Percentiles rank a stretch among this genome's conserved stretches.
Conservation (phyloP, 2,329 filamentous ascomycete genomes). For the Nemania sp. region DNA sequence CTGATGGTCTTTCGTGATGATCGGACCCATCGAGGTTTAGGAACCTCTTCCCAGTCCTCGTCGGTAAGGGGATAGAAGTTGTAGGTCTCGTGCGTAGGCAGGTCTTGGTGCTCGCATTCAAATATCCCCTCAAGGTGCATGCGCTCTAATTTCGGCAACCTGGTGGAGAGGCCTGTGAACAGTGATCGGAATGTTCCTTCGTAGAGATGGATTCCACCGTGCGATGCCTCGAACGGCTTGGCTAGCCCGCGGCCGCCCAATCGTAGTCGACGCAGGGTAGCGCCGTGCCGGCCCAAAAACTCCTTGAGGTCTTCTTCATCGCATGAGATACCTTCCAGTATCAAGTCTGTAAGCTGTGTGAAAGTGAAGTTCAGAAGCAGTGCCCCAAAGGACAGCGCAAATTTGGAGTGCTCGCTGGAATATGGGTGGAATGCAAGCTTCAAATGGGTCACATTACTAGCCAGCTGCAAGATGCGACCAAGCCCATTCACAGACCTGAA, state of each 20-base stretch:
- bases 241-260: constrained; percentile 50
- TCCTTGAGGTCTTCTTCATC: constrained; percentile 48
- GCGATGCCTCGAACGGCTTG: constrained; percentile 44
- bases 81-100: constrained; percentile 45
- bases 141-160: constrained; percentile 44
- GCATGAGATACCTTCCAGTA: constrained; percentile 48
- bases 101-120: constrained; percentile 45
- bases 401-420: constrained; percentile 45
- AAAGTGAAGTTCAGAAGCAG: constrained; percentile 45
- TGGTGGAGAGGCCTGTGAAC: constrained; percentile 45
- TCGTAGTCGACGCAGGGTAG: constrained; percentile 46
- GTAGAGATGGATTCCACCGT: constrained; percentile 50
- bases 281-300: constrained; percentile 47
- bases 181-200: constrained; percentile 50
- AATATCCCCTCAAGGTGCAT: constrained; percentile 52
- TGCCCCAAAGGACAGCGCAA: constrained; percentile 46
- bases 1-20: constrained; percentile 41
- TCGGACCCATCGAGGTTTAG: constrained; percentile 36
- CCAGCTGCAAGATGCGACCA: constrained; percentile 47
- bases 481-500: constrained; percentile 49
- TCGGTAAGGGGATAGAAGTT: constrained; percentile 48
- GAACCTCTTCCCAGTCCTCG: constrained; percentile 45
- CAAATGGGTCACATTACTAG: constrained; percentile 43
- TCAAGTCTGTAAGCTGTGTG: constrained; percentile 45
- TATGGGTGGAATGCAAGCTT: constrained; percentile 48